A percentile compares a stretch with the other conserved stretches of the same genome.
Evolutionary conservation across 768 basidiomycete genomes (phyloP).

Genomic region (Rubroboletus pulcherrimus): DNA sequence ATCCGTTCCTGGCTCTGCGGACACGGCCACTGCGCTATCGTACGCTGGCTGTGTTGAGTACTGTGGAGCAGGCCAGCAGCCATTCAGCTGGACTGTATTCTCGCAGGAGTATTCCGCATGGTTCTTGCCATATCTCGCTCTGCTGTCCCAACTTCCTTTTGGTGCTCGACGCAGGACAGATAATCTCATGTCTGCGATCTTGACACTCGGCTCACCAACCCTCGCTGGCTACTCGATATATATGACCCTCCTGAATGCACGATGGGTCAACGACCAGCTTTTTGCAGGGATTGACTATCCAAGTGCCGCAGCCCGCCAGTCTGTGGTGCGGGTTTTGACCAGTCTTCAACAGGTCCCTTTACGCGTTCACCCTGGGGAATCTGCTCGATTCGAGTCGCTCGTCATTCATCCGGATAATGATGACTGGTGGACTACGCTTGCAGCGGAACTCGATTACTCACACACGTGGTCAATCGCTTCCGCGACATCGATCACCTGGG

Average conservation of each 20-base stretch:
- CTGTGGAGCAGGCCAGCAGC: too few relatives aligned
- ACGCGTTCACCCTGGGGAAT: constrained; percentile 24
- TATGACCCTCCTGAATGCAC: constrained; percentile 41
- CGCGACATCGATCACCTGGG: constrained; percentile 40
- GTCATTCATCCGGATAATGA: constrained; percentile 42
- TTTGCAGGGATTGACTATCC: constrained; percentile 32
- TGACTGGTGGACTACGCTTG: constrained; percentile 38
- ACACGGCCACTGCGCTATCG: too few relatives aligned
- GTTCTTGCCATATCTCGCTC: constrained; percentile 17
- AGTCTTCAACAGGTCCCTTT: constrained; percentile 43
- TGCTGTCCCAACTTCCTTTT: constrained; percentile 49
- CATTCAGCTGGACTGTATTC: too few relatives aligned
- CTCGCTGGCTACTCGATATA: constrained; percentile 45
- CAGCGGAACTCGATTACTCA: constrained; percentile 33
- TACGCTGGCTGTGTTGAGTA: too few relatives aligned
- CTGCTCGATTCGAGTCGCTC: constrained; percentile 36
- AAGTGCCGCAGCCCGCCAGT: neutral
- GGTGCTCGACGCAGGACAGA: constrained; percentile 38
- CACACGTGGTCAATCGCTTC: constrained; percentile 41
- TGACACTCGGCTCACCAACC: constrained; percentile 43
- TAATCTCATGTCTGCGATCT: constrained; percentile 39
- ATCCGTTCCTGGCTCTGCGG: too few relatives aligned
- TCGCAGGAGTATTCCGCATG: too few relatives aligned
- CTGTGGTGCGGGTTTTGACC: constrained; percentile 34
- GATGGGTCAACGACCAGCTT: constrained; percentile 36